These are phyloP conservation scores for Prunus campanulata DNA, from an alignment of 306 rosid genomes.

Conservation along the genomic window DNA sequence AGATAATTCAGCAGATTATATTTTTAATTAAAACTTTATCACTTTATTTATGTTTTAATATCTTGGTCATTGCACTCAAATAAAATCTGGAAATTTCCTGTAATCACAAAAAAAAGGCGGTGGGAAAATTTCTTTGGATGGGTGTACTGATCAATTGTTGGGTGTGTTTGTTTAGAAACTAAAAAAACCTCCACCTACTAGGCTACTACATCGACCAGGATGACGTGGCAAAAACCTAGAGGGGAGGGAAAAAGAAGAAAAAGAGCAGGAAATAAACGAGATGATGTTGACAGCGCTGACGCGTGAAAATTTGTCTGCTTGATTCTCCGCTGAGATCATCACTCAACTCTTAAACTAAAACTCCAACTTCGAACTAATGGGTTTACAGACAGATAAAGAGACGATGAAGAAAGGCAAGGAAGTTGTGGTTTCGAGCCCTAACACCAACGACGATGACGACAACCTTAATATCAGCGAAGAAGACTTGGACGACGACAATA, in stretches of 20 bases:
- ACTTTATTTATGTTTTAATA: no score
- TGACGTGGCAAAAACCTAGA: background rate
- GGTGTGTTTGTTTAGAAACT: background rate
- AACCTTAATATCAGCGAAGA: constrained; percentile 33
- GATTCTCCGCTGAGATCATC: background rate
- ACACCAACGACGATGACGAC: background rate
- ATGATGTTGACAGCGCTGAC: background rate
- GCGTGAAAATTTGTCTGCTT: background rate
- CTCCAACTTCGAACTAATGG: background rate
- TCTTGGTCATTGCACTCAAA: no score
- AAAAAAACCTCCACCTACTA: background rate
- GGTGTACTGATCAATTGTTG: background rate
- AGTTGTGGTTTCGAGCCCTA: constrained; percentile 23
- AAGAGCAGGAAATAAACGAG: background rate
- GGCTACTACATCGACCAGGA: background rate
- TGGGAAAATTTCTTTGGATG: background rate
- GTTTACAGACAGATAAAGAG: background rate
- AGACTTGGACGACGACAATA: constrained; percentile 33
- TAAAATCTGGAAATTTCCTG: no score
- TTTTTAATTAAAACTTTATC: no score
- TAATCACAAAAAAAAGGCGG: no score
- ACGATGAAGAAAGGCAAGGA: constrained; percentile 40
- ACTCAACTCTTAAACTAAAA: background rate
- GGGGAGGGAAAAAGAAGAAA: background rate
- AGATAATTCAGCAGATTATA: no score